Base-by-base conservation (phyloP, 768 basidiomycete genomes). In the Phaffia tasmanica region DNA sequence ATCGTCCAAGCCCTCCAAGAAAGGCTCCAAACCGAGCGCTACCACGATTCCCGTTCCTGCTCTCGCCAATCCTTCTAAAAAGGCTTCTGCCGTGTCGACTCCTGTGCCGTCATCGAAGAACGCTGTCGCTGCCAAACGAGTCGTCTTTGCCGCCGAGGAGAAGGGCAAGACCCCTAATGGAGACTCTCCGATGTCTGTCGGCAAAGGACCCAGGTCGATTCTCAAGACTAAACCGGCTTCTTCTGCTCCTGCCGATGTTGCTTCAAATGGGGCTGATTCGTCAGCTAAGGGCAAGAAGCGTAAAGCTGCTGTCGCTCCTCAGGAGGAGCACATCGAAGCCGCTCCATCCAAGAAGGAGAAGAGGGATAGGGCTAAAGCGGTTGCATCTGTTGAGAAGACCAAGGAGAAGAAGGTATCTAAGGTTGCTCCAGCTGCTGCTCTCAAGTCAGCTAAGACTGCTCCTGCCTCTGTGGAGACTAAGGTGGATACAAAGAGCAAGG, bases 341-440 rank as follows among this genome's bases (percentile, higher is more conserved):
- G 35, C 62, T 16, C 21, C 29, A 23, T 19, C 27, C 35, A 62
- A 65, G 68, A 67, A 70, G 64, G 67, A 53, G 62, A 66, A 71
- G 61, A 68, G 62, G 58, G 62, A 60, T 42, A 46, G 56, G 68
- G 29, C 53, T 53, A 70, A 70, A 54, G 51, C 35, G 49, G 53
- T 70, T 47, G 68, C 70, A 56, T 72, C 66, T 46, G 65, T 59
- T 62, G 74, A 53, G 65, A 63, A 67, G 62, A 59, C 25, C 64
- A 70, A 61, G 70, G 69, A 50, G 76, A 76, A 72, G 72, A 71
- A 78, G 73, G 75, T 75, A 21, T 78, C 79, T 16, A 80, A 80
- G 61, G 74, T 75, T 27, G 72, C 78, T n/a, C 68, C 73, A 23
- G 57, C 25, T 18, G 19, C 11, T 25, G 49, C 21, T 8, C 3